Conservation (phyloP, 306 rosid species). For the Herpetospermum pedunculosum region DNA sequence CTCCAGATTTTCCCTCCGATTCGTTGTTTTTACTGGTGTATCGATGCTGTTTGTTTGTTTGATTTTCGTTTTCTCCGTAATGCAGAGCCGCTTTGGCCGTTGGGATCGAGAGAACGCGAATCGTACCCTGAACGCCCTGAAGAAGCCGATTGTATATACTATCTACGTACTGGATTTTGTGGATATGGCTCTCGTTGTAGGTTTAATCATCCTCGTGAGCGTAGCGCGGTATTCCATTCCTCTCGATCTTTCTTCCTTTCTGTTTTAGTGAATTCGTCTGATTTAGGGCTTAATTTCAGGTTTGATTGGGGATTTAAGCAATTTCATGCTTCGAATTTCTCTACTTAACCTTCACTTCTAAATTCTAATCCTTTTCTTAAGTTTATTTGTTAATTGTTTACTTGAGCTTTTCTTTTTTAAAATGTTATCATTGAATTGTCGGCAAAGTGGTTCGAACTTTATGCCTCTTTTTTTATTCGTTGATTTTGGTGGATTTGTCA, state of each 20-base stretch:
- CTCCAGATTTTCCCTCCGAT: constrained; percentile 18
- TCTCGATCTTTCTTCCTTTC: not conserved
- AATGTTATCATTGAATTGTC: constrained; percentile 1
- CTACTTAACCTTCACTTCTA: not conserved
- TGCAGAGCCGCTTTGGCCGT: constrained; percentile 67
- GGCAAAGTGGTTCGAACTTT: not conserved
- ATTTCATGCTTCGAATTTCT: not conserved
- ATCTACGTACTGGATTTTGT: constrained; percentile 73
- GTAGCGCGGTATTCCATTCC: constrained; percentile 45
- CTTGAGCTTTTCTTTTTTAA: not conserved
- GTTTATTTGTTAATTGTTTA: not conserved
- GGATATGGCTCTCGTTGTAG: constrained; percentile 94
- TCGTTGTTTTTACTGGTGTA: constrained; percentile 22
- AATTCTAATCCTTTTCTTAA: not conserved
- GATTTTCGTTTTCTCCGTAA: constrained; percentile 25
- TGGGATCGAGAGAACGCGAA: constrained; percentile 54
- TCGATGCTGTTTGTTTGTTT: constrained; percentile 24
- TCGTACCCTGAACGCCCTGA: constrained; percentile 82
- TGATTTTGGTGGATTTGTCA: constrained; percentile 18
- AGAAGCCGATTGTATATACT: constrained; percentile 82
- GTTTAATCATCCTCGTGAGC: constrained; percentile 94
- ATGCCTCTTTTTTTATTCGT: not conserved
- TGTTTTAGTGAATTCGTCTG: not conserved
- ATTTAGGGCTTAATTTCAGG: constrained; percentile 16
- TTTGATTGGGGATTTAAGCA: constrained; percentile 6